Base-by-base conservation (phyloP, 345 rosid genomes). In the Atalantia buxifolia region DNA sequence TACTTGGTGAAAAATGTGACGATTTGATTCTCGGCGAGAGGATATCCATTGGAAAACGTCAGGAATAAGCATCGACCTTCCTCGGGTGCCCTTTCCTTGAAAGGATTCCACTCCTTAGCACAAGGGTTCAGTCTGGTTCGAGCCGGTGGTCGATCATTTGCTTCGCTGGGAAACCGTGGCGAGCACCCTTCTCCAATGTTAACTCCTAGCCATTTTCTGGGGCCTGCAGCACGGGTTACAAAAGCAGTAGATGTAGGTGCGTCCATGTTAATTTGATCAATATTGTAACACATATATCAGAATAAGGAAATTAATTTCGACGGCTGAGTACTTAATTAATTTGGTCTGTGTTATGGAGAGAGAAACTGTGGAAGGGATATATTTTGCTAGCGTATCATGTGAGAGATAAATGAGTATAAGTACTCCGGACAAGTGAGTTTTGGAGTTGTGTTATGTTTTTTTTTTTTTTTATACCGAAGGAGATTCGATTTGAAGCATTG, bases 21-120 rank as follows among this genome's bases (percentile, higher is more conserved):
- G 33, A 86, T 78, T 66, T 86, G 83, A 12, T 14, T 3, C 18
- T 81, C 85, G 2, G 36, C 45, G n/a, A 83, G 80, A 50, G 88
- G 88, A 40, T 69, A 69, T 21, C 86, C 88, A 36, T 83, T 83
- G 2, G 85, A 84, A 72, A 86, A 86, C 3, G 87, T 86, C 18
- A 86, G 28, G 75, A 81, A 86, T 61, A 84, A 56, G 74, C 87
- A 79, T 40, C 86, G 40, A 28, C 63, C 73, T 9, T 77, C 82
- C 76, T 79, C 87, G 3, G 77, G 63, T 3, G 81, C 79, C 60
- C 76, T 56, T 6, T 82, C 67, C 0, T 1, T 19, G 7, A 1
- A 9, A 21, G 82, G 81, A 69, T 72, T 64, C 86, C 85, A 86
- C 48, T 71, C 85, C 18, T 48, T 72, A 1, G 89, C 89, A 21